phyloP scores from a whole-genome alignment of 805 yeast genomes.

The Candida insectorum region DNA sequence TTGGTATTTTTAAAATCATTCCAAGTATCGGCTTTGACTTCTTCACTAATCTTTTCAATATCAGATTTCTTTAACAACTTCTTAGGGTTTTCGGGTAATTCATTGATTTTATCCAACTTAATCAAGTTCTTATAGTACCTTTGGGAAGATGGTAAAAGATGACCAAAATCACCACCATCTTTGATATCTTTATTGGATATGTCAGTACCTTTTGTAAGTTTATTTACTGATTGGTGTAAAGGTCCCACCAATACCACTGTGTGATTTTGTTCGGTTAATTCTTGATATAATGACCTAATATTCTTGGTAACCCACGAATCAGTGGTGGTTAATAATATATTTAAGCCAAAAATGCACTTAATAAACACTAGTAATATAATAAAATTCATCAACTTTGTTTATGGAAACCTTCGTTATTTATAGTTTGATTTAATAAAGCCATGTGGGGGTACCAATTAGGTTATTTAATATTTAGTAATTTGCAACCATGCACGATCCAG shows the following conservation, averaged over 20 bases:
- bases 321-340: constrained; percentile 28
- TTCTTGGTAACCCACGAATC: constrained; percentile 40
- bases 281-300: constrained; percentile 24
- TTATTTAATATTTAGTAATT: no score
- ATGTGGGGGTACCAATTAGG: no score
- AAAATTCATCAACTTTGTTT: neutral
- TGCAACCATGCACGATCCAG: no score
- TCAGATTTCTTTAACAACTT: constrained; percentile 9
- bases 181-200: constrained; percentile 5
- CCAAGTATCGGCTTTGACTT: neutral
- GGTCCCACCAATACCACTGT: constrained; percentile 31
- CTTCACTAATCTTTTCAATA: constrained; percentile 5
- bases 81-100: constrained; percentile 4
- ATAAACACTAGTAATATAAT: neutral
- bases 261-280: constrained; percentile 25
- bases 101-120: constrained; percentile 5
- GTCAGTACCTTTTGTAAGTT: neutral
- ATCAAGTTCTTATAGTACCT: constrained; percentile 20
- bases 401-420: no score
- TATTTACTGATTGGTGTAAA: constrained; percentile 16
- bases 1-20: constrained; percentile 9
- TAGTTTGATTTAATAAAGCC: no score
- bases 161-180: constrained; percentile 35
- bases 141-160: constrained; percentile 28
- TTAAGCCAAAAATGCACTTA: constrained; percentile 14